Base-by-base conservation (phyloP, 1,284 basidiomycete species). In the Microbotryum intermedium region DNA sequence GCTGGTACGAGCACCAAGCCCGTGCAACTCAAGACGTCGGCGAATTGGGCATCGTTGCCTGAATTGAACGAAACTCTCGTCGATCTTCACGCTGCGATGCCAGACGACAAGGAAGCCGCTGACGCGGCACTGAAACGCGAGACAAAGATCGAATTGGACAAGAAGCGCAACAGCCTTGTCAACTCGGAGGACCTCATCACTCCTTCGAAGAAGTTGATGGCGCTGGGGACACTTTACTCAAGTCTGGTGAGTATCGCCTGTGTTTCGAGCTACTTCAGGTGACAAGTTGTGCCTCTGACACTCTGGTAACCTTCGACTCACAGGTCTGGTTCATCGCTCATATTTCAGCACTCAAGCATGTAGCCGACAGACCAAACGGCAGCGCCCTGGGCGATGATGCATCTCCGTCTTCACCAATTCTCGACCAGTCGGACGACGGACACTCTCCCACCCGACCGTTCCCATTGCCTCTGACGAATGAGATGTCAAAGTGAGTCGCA, bases 41-140 rank as follows among this genome's bases (percentile, higher is more conserved):
- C 89, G 1, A 82, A 84, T 55, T 94, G 89, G 90, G 87, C 90
- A 0, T 90, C 93, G 72, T 79, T 81, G 55, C 80, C 86, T 4
- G 92, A 97, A 64, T 74, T 97, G 28, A 82, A 80, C 34, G 77
- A 82, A 26, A 6, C 18, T 42, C 21, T 11, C 26, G 13, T 11
- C 23, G 49, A 50, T 26, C 26, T 26, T 23, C 49, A 30, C 18
- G 34, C 34, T 39, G 34, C 34, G 34, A 39, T 39, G 25, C 29
- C 39, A n/a, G 6, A 4, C 55, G 56, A 60, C 18, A 46, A 2
- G 49, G 4, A 48, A 34, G 53, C 43, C 57, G 16, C 60, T 6
- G 18, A 56, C n/a, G 57, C 51, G 16, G 29, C 60, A 9, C 57
- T 68, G 39, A 20, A 57, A 50, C 50, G 87, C 72, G 89, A 94